A percentile compares a stretch with the other conserved stretches of the same genome.
Evolutionary conservation across 2,329 filamentous ascomycete species (phyloP).

Genomic region (Chalaropsis thielavioides): DNA sequence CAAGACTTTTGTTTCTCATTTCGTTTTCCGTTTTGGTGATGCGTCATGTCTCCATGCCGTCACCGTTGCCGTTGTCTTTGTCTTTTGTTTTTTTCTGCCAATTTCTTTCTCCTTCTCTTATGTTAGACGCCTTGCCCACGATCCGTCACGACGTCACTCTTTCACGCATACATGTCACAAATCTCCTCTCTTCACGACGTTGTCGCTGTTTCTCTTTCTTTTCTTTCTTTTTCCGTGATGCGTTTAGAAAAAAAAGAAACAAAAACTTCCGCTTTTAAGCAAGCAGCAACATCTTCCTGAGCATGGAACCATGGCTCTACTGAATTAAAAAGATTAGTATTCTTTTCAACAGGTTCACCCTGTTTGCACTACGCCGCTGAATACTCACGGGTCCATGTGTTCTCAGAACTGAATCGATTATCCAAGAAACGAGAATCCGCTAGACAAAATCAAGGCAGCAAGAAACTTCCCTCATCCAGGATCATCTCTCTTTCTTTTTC

Average conservation of each 20-base stretch:
- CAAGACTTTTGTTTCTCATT: neutral
- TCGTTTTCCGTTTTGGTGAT: slow-evolving; percentile 5
- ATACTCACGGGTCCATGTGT: neutral
- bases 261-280: neutral
- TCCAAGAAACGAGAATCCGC: neutral
- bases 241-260: neutral
- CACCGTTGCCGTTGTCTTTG: neutral
- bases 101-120: slow-evolving; percentile 9
- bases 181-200: neutral
- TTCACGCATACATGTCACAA: neutral
- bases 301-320: neutral
- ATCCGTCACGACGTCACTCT: slow-evolving; percentile 14
- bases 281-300: neutral
- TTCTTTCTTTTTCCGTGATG: neutral
- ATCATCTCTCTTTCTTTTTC: neutral
- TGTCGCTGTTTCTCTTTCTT: neutral
- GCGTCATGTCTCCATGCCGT: neutral
- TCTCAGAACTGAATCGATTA: neutral
- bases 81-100: neutral
- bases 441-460: neutral
- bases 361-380: neutral
- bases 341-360: neutral
- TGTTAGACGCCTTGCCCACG: slow-evolving; percentile 16
- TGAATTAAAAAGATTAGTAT: neutral
- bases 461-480: neutral